Percentiles rank a stretch among this genome's conserved stretches.
These are phyloP conservation scores for Trichomonascaceae sp. DNA, from an alignment of 1,139 yeast species.

Conservation along the genomic window DNA sequence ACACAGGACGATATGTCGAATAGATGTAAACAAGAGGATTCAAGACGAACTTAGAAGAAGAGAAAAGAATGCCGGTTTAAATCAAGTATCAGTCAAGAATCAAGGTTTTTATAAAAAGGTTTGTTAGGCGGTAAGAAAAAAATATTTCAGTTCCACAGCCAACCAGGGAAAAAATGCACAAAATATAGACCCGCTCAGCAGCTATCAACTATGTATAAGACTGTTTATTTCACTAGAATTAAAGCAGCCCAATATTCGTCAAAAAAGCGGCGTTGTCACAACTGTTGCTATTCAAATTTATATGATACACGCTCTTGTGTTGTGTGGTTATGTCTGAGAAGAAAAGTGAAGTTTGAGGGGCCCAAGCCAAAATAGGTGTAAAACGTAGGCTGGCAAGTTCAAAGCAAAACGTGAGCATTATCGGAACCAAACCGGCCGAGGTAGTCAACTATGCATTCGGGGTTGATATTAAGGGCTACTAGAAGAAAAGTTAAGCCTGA, in stretches of 20 bases:
- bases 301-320: not conserved
- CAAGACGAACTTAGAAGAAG: not conserved
- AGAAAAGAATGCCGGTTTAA: not conserved
- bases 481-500: slow-evolving; percentile 34
- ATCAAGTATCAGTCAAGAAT: not conserved
- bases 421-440: not conserved
- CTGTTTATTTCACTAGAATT: not conserved
- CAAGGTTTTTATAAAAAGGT: not conserved
- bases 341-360: not conserved
- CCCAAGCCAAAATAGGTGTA: not conserved
- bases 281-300: not conserved
- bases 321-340: not conserved
- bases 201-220: not conserved
- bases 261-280: not conserved
- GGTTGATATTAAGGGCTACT: slow-evolving; percentile 8
- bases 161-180: too few relatives aligned
- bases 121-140: not conserved
- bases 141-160: not conserved
- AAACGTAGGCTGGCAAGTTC: slow-evolving; percentile 2
- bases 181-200: not conserved
- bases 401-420: too few relatives aligned
- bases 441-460: not conserved
- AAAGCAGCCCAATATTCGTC: not conserved
- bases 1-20: not conserved
- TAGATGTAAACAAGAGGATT: not conserved